Base-by-base conservation (phyloP, 805 yeast species). In the Saccharomycopsis selenospora region DNA sequence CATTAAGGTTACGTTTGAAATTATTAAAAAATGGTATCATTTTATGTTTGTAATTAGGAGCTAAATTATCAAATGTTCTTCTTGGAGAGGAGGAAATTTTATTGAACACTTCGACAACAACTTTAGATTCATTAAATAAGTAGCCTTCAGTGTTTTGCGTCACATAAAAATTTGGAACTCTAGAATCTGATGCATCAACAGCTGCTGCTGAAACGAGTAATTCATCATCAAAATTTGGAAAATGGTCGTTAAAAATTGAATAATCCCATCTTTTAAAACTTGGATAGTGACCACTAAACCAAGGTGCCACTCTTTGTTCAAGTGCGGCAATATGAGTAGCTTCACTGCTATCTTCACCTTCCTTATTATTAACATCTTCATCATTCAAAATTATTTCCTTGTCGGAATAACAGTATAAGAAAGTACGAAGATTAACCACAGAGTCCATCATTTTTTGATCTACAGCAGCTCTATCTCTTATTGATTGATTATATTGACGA, bases 221-320 rank as follows among this genome's bases (percentile, higher is more conserved):
- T 10, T 57, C 17, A 17, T 33, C 38, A 10, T 52, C 1, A 59
- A 48, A 60, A 63, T 61, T 25, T 54, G 55, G 18, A 67, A 70
- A 6, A 64, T 64, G 4, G 29, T 54, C 13, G 7, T 57, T 43
- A 20, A 47, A 52, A 3, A 53, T 56, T 1, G 65, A 66, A 23
- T 61, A 27, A 30, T 50, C 44, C 64, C 64, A 66, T 44, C 68
- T 46, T 57, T 65, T 66, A 57, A 62, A 70, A 13, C 62, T 55
- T 1, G 75, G 75, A 36, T 55, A 59, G 22, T 62, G 57, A 43
- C 60, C 61, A 2, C 70, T 57, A 42, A 68, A 49, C 74, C 74
- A 71, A 14, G 69, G 68, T 54, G 67, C 69, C 13, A 68, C 52
- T 47, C 45, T 49, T 10, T 14, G 10, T 28, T 49, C 50, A n/a